Percentiles rank a stretch among this genome's conserved stretches.
phyloP scores from a whole-genome alignment of 441 rosid species.

The Euphorbia celastroides region DNA sequence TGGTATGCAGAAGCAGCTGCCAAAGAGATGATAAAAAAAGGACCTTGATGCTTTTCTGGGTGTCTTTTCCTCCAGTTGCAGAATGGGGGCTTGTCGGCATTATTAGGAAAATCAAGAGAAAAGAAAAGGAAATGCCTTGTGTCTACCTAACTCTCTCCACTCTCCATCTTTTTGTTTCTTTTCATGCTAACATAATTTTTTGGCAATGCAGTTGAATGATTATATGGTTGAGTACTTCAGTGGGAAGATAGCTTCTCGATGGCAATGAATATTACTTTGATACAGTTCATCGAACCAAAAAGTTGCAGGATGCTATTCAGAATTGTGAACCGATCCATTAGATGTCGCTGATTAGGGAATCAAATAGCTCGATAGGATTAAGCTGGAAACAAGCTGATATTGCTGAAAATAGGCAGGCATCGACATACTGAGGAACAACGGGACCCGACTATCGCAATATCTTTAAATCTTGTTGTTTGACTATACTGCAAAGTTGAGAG shows the following conservation, averaged over 20 bases:
- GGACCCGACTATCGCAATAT: conserved; percentile 71
- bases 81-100: conserved; percentile 86
- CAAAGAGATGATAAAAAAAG: conserved; percentile 24
- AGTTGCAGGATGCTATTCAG: too few relatives aligned
- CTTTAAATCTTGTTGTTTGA: conserved; percentile 74
- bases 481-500: conserved; percentile 68
- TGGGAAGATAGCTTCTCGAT: too few relatives aligned
- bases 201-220: too few relatives aligned
- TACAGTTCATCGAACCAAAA: too few relatives aligned
- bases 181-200: too few relatives aligned
- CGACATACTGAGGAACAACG: conserved; percentile 80
- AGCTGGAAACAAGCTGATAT: conserved; percentile 49
- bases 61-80: not conserved
- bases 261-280: too few relatives aligned
- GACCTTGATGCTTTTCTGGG: conserved; percentile 7
- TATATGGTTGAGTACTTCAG: too few relatives aligned
- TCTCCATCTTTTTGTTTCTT: not conserved
- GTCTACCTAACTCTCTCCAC: conserved; percentile 17
- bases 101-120: conserved; percentile 84
- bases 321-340: conserved; percentile 62
- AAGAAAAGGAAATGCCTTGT: conserved; percentile 97
- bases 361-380: conserved; percentile 66
- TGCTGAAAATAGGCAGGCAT: conserved; percentile 76
- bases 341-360: conserved; percentile 84
- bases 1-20: conserved; percentile 53